phyloP scores from a whole-genome alignment of 2,329 filamentous ascomycete species.

The Diaporthe nobilis region DNA sequence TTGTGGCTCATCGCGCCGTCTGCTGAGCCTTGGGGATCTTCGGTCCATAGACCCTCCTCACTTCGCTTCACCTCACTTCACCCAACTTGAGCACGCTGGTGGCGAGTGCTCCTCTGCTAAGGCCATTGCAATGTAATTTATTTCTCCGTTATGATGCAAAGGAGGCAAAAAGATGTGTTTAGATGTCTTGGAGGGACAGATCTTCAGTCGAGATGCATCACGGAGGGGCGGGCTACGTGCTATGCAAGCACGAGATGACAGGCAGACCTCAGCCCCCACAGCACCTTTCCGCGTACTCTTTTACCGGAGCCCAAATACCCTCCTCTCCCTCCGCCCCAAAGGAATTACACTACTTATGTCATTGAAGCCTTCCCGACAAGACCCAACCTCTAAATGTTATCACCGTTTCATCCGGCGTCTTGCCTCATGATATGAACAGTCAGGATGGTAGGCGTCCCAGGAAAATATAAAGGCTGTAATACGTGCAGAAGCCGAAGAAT shows the following conservation, averaged over 20 bases:
- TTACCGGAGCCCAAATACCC: conserved; percentile 24
- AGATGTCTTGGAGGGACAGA: neutral
- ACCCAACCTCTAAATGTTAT: neutral
- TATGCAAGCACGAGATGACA: conserved; percentile 24
- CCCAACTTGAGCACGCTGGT: neutral
- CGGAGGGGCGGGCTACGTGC: conserved; percentile 1
- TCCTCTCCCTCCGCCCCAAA: neutral
- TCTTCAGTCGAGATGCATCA: conserved; percentile 18
- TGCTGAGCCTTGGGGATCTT: conserved; percentile 30
- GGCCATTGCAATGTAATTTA: neutral
- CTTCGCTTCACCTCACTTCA: neutral
- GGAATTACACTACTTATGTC: neutral
- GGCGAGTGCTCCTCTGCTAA: neutral
- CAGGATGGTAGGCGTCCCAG: conserved; percentile 72
- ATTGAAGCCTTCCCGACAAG: neutral
- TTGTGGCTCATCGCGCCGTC: conserved; percentile 33
- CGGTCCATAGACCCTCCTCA: neutral
- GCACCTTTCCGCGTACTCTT: conserved; percentile 15
- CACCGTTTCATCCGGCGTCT: neutral
- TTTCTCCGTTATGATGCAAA: neutral
- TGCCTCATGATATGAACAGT: conserved; percentile 19
- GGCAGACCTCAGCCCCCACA: conserved; percentile 30
- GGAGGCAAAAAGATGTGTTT: neutral
- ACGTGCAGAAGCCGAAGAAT: conserved; percentile 72
- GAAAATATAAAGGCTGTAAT: conserved; percentile 76